phyloP scores from a whole-genome alignment of 805 yeast species.

The Nakazawaea molendinolei region DNA sequence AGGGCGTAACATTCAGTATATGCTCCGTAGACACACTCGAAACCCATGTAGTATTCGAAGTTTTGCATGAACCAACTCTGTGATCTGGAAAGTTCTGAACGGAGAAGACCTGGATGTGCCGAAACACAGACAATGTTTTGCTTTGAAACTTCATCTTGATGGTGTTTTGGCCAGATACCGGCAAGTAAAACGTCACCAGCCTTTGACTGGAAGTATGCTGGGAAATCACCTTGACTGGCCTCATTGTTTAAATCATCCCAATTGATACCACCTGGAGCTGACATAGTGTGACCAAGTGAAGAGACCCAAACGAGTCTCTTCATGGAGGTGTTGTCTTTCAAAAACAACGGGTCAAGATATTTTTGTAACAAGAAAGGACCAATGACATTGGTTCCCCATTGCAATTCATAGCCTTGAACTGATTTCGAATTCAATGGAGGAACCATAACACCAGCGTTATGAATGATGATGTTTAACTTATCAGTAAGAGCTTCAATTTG shows the following conservation, averaged over 20 bases:
- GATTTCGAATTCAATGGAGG: slow-evolving; percentile 31
- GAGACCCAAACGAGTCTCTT: slow-evolving; percentile 38
- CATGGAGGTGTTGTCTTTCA: slow-evolving; percentile 15
- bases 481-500: slow-evolving; percentile 19
- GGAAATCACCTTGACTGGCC: slow-evolving; percentile 12
- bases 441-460: slow-evolving; percentile 40
- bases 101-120: neutral
- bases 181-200: slow-evolving; percentile 32
- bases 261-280: slow-evolving; percentile 23
- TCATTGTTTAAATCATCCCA: slow-evolving; percentile 26
- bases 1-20: slow-evolving; percentile 38
- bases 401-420: slow-evolving; percentile 38
- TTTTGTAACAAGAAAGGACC: slow-evolving; percentile 38
- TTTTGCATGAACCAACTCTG: neutral
- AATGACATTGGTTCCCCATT: slow-evolving; percentile 38
- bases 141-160: slow-evolving; percentile 20
- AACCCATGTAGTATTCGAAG: slow-evolving; percentile 7
- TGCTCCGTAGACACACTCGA: slow-evolving; percentile 28
- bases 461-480: slow-evolving; percentile 28
- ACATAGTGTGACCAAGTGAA: neutral
- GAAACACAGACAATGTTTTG: slow-evolving; percentile 7
- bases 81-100: neutral
- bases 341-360: slow-evolving; percentile 30
- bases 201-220: slow-evolving; percentile 36
- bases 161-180: slow-evolving; percentile 26